Percentiles rank a stretch among this genome's conserved stretches.
These are phyloP conservation scores for Phaffomyces thermotolerans DNA, from an alignment of 805 yeast genomes.

Conservation along the genomic window DNA sequence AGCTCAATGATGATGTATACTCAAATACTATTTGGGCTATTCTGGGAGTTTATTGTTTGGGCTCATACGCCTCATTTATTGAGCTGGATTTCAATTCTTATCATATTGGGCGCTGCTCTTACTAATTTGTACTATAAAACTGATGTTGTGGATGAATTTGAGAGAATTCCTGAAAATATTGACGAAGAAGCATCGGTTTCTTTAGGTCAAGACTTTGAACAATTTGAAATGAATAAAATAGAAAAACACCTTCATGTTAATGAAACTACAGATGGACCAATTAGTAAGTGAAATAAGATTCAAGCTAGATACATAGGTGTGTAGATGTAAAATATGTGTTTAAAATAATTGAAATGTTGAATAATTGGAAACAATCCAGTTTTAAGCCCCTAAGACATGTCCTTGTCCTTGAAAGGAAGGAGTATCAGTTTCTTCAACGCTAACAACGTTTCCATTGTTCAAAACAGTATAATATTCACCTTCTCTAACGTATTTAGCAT, in stretches of 20 bases:
- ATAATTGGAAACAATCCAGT: too few relatives aligned
- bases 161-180: background rate
- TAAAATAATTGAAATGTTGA: too few relatives aligned
- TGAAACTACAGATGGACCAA: too few relatives aligned
- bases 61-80: constrained; percentile 30
- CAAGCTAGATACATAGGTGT: too few relatives aligned
- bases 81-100: background rate
- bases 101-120: background rate
- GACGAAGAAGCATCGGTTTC: background rate
- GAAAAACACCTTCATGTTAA: too few relatives aligned
- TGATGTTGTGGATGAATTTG: background rate
- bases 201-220: background rate
- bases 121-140: background rate
- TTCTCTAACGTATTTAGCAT: constrained; percentile 40
- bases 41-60: constrained; percentile 66
- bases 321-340: too few relatives aligned
- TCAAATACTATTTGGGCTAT: constrained; percentile 62
- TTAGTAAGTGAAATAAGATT: too few relatives aligned
- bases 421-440: constrained; percentile 2
- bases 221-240: too few relatives aligned
- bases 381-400: constrained; percentile 13
- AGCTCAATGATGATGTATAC: constrained; percentile 66
- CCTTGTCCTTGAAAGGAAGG: constrained; percentile 20
- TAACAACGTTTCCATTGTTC: constrained; percentile 9
- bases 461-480: constrained; percentile 25